Evolutionary conservation across 2,329 filamentous ascomycete genomes (phyloP), one percentile per base, ranked within the genome.

Genomic region (Fusarium nodosum): DNA sequence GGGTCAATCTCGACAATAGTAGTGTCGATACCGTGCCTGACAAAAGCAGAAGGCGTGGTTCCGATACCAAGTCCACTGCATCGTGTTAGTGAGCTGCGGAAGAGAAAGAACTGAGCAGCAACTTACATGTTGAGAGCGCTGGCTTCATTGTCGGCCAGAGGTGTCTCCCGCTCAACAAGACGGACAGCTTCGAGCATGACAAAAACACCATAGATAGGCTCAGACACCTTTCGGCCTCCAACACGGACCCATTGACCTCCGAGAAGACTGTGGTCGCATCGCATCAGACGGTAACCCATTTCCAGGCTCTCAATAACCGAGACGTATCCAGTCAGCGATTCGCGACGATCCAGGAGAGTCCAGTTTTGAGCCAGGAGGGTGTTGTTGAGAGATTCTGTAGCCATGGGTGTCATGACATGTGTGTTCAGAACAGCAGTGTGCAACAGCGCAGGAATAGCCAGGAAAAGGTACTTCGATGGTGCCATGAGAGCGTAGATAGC

Each of bases 141-240:
- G 46, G 92, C 92, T 62, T 92, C 82, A n/a, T 80, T 80, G 72
- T 94, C 92, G 3, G 81, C 81, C 53, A 83, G 79, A 16, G 79
- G 81, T 31, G 85, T 82, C 7, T 84, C 80, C 1, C 83, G 83
- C 72, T 96, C 85, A 26, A 97, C 85, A 33, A 99, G 85, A 24
- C 96, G 88, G 9, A 98, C 91, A 5, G 95, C 93, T 79, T 99
- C 96, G 2, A 99, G 87, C 86, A 97, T 97, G 28, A 93, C 91
- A 78, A 99, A 99, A n/a, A 98, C 91, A 12, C 93, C 91, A 77
- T 98, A 99, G 58, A 99, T 93, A 1, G 95, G 93, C 79, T 99
- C 96, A 13, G 88, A 87, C 20, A 93, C 86, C 66, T 76, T 82
- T 52, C 80, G 84, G 63, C 77, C 90, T 79, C 74, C 79, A 71